Evolutionary conservation across 2,329 filamentous ascomycete genomes (phyloP).

Genomic region (Ophiostoma novo-ulmi): DNA sequence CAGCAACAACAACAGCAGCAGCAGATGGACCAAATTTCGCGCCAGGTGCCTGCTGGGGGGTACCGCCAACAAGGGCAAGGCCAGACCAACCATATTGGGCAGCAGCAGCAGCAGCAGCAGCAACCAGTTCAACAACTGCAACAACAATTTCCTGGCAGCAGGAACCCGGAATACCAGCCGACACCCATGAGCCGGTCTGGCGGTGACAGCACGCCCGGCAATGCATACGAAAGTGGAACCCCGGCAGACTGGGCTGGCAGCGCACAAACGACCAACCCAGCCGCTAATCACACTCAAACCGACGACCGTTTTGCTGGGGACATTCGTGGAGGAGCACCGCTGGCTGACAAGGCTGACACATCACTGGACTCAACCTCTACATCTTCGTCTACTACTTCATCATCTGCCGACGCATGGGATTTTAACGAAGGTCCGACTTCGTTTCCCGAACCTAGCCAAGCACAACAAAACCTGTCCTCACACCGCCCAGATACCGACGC

Average conservation of each 20-base stretch:
- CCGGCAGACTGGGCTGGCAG: conserved; percentile 32
- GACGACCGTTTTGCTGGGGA: neutral
- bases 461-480: conserved; percentile 38
- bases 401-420: conserved; percentile 77
- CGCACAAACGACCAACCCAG: neutral
- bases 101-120: conserved; percentile 40
- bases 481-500: conserved; percentile 76
- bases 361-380: conserved; percentile 33
- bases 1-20: conserved; percentile 32
- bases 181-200: conserved; percentile 51
- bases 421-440: conserved; percentile 69
- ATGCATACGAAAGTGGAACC: conserved; percentile 26
- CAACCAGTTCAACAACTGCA: conserved; percentile 35
- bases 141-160: conserved; percentile 36
- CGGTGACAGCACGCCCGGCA: conserved; percentile 42
- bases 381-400: conserved; percentile 37
- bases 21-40: conserved; percentile 11
- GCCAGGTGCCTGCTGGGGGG: neutral
- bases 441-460: conserved; percentile 50
- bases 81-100: conserved; percentile 24
- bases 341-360: conserved; percentile 10
- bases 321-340: neutral
- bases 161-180: conserved; percentile 40
- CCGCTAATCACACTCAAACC: neutral
- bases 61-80: conserved; percentile 10